These are phyloP conservation scores for Hypoxylon sp. DNA, from an alignment of 2,329 filamentous ascomycete genomes.

Conservation along the genomic window DNA sequence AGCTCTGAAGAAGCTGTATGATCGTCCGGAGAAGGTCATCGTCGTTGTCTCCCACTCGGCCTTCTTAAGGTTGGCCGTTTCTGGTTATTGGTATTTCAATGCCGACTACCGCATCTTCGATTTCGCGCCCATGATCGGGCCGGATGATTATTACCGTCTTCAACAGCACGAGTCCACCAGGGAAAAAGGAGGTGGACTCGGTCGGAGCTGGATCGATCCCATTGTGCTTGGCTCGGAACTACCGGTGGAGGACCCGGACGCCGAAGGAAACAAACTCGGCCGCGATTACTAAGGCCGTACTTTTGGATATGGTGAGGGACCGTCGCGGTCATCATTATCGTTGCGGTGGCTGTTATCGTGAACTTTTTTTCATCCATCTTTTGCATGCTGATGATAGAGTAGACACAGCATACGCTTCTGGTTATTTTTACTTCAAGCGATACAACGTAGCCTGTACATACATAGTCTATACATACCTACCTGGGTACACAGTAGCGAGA, in stretches of 20 bases:
- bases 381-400: neutral
- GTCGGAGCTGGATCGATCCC: conserved; percentile 56
- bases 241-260: conserved; percentile 51
- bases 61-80: conserved; percentile 69
- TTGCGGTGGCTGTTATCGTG: neutral
- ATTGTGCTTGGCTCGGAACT: conserved; percentile 56
- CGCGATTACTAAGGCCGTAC: conserved; percentile 31
- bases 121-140: conserved; percentile 51
- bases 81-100: conserved; percentile 68
- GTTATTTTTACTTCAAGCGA: conserved; percentile 6
- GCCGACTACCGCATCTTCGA: conserved; percentile 74
- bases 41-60: conserved; percentile 74
- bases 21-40: conserved; percentile 69
- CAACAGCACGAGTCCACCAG: conserved; percentile 63
- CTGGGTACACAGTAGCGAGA: no score
- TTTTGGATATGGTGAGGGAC: neutral
- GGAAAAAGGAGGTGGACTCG: conserved; percentile 62
- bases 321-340: neutral
- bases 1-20: conserved; percentile 62
- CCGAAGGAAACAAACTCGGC: conserved; percentile 18
- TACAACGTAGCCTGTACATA: conserved; percentile 14
- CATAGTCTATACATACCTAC: no score
- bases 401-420: conserved; percentile 4
- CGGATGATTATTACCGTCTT: conserved; percentile 52
- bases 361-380: neutral